A percentile compares a stretch with the other conserved stretches of the same genome.
These are phyloP conservation scores for Tetragonia tetragonoides DNA, from an alignment of 148 eudicot genomes.

Conservation along the genomic window DNA sequence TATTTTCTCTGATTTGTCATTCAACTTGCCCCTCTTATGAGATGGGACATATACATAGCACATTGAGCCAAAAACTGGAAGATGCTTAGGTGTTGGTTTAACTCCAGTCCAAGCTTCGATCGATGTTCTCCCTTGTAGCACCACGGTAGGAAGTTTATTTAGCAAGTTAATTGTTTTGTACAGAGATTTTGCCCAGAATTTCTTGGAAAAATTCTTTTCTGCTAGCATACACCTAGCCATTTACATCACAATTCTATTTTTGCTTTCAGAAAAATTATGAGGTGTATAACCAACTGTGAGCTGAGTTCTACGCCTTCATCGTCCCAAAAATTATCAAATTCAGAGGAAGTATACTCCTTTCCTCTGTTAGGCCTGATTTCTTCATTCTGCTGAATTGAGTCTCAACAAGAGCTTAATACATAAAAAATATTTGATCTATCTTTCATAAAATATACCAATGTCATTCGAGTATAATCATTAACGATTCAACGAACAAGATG, in stretches of 20 bases:
- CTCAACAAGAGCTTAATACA: background rate
- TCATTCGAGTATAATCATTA: background rate
- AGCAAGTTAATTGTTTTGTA: background rate
- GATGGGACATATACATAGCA: background rate
- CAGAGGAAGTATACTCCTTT: background rate
- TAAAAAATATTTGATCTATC: background rate
- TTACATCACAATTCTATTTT: background rate
- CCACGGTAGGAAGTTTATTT: background rate
- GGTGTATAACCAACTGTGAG: background rate
- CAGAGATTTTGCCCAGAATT: background rate
- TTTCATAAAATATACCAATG: background rate
- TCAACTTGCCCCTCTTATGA: background rate
- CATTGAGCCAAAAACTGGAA: background rate
- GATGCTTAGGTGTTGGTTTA: background rate
- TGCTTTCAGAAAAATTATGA: background rate
- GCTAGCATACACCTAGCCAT: conserved; percentile 1
- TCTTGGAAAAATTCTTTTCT: background rate
- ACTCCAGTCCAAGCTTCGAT: background rate
- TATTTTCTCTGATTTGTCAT: background rate
- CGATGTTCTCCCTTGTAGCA: background rate
- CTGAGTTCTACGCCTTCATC: background rate
- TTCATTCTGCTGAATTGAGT: background rate
- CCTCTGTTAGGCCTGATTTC: background rate
- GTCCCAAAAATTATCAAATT: background rate
- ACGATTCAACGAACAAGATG: background rate